Evolutionary conservation across 1,139 yeast species (phyloP).

Genomic region (Pichiaceae sp.): DNA sequence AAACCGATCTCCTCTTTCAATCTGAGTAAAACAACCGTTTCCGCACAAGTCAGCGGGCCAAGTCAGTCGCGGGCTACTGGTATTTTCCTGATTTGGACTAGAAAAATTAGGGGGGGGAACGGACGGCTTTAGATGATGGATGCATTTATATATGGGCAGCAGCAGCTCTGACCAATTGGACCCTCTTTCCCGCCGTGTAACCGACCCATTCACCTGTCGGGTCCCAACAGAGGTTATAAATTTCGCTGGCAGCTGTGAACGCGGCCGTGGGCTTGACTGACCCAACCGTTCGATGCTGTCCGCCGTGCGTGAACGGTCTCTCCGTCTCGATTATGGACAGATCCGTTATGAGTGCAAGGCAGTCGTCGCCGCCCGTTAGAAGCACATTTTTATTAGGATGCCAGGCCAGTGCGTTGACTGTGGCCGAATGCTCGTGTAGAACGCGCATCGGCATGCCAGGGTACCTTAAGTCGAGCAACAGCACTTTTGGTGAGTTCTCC

Average conservation of each 20-base stretch:
- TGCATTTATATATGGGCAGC: neutral
- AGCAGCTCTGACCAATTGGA: neutral
- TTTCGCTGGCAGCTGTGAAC: conserved; percentile 55
- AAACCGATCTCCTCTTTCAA: too few relatives aligned
- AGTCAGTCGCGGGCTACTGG: too few relatives aligned
- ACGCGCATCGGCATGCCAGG: conserved; percentile 76
- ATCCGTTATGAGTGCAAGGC: conserved; percentile 87
- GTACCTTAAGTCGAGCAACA: conserved; percentile 75
- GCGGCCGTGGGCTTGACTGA: conserved; percentile 36
- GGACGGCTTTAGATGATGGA: too few relatives aligned
- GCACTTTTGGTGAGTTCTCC: conserved; percentile 56
- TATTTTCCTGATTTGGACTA: too few relatives aligned
- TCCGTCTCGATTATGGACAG: conserved; percentile 28
- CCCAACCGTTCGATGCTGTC: conserved; percentile 3
- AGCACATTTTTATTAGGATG: conserved; percentile 67
- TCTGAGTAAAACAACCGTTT: too few relatives aligned
- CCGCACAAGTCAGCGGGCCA: too few relatives aligned
- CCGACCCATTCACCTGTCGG: conserved; percentile 75
- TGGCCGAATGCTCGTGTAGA: conserved; percentile 58
- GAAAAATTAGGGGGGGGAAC: too few relatives aligned
- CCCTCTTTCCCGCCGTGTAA: neutral
- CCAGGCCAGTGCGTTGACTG: conserved; percentile 75
- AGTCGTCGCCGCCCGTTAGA: conserved; percentile 81
- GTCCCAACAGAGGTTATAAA: conserved; percentile 75
- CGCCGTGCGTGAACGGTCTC: neutral